Base-by-base conservation (phyloP, 192 early-diverging fungal genomes). In the Coemansia sp. region DNA sequence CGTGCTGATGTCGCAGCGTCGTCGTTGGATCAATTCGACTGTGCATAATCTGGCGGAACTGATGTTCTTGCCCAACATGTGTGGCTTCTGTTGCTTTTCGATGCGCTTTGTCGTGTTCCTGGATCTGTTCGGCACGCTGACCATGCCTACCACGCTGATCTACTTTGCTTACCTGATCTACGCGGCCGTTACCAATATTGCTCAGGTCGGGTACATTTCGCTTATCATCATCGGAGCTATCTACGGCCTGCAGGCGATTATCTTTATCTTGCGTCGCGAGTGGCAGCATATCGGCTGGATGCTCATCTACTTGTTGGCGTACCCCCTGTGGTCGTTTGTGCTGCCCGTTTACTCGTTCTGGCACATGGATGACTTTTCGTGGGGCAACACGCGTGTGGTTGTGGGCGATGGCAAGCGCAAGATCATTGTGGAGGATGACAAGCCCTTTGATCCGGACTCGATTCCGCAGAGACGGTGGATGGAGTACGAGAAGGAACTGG, bases 21-120 rank as follows among this genome's bases (percentile, higher is more conserved):
- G 97, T 68, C 90, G 97, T 15, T 98, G 97, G 97, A 98, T 98
- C 82, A 98, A 98, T 83, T 97, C 95, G 14, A 98, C 97, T 0
- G 88, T 98, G 19, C 97, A 98, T 75, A 98, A 98, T 67, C 70
- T 97, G 68, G 79, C 94, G 28, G 97, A 98, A 76, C 84, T 98
- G 8, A 68, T 96, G 57, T 86, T 89, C 59, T 62, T 97, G 23
- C 82, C 87, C 2, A 84, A 97, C 68, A 85, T 98, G 77, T 98
- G 97, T 62, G 95, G 95, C 4, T 93, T 94, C 80, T 96, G 93
- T 82, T 98, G 91, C 75, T 94, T 98, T 78, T 96, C 95, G 5
- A 97, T 98, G 95, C 88, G 94, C 47, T 97, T 98, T 69, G 86
- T 98, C 27, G 94, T 98, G 13, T 90, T 97, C 76, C 64, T 98